These are phyloP conservation scores for Suhomyces ambrosiae DNA, from an alignment of 1,139 yeast species.

Conservation along the genomic window DNA sequence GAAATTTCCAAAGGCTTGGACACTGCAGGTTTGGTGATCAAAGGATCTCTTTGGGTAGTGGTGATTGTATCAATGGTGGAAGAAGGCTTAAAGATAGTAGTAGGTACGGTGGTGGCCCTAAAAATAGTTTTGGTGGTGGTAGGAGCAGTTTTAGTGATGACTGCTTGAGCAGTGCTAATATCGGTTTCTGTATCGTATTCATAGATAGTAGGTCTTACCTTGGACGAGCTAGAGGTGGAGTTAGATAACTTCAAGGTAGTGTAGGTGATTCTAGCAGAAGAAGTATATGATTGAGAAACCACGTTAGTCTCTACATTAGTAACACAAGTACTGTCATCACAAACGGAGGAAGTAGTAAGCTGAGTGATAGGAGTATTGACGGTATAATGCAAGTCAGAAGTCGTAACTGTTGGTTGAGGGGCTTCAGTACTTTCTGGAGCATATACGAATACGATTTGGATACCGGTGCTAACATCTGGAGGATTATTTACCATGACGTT, in stretches of 20 bases:
- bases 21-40: slow-evolving; percentile 26
- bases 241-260: slow-evolving; percentile 19
- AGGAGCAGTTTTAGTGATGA: slow-evolving; percentile 22
- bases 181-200: slow-evolving; percentile 13
- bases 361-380: slow-evolving; percentile 20
- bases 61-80: slow-evolving; percentile 23
- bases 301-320: slow-evolving; percentile 13
- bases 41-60: slow-evolving; percentile 30
- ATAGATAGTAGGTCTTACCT: slow-evolving; percentile 14
- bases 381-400: slow-evolving; percentile 18
- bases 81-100: slow-evolving; percentile 21
- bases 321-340: slow-evolving; percentile 16
- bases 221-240: slow-evolving; percentile 12
- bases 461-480: slow-evolving; percentile 27
- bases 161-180: slow-evolving; percentile 6
- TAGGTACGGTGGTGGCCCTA: slow-evolving; percentile 27
- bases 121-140: slow-evolving; percentile 33
- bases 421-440: slow-evolving; percentile 13
- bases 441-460: slow-evolving; percentile 36
- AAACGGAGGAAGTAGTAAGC: slow-evolving; percentile 3
- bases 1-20: slow-evolving; percentile 16
- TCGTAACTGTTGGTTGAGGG: slow-evolving; percentile 5
- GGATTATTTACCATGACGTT: slow-evolving; percentile 30
- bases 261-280: slow-evolving; percentile 17
- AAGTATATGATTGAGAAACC: slow-evolving; percentile 19